These are phyloP conservation scores for Colletotrichum horii DNA, from an alignment of 2,329 filamentous ascomycete species.

Conservation along the genomic window DNA sequence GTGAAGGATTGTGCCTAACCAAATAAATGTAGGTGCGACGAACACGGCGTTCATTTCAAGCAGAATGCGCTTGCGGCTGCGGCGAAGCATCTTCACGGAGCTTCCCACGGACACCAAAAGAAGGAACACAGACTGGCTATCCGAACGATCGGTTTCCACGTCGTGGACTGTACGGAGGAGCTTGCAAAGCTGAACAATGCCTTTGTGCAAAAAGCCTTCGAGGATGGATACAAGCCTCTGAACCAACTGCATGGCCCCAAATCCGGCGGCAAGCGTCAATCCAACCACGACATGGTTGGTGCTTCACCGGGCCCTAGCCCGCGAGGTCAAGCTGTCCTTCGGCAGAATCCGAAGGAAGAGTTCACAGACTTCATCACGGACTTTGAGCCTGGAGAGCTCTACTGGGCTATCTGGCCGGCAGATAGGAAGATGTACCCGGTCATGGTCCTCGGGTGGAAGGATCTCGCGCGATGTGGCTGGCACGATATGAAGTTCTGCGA, in stretches of 20 bases:
- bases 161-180: slow-evolving; percentile 20
- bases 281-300: neutral
- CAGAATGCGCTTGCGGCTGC: slow-evolving; percentile 18
- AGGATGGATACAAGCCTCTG: slow-evolving; percentile 20
- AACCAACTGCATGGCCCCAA: slow-evolving; percentile 18
- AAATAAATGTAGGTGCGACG: slow-evolving; percentile 10
- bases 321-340: neutral
- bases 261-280: slow-evolving; percentile 15
- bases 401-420: slow-evolving; percentile 17
- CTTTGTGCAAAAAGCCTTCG: slow-evolving; percentile 15
- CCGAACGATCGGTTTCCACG: slow-evolving; percentile 18
- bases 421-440: slow-evolving; percentile 18
- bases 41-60: slow-evolving; percentile 25
- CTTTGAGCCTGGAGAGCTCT: slow-evolving; percentile 20
- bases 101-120: slow-evolving; percentile 13
- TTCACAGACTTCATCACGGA: slow-evolving; percentile 12
- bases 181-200: slow-evolving; percentile 20
- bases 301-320: neutral
- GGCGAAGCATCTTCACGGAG: slow-evolving; percentile 22
- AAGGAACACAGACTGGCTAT: slow-evolving; percentile 15
- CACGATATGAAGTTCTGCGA: slow-evolving; percentile 4
- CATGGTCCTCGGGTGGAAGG: slow-evolving; percentile 24
- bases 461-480: slow-evolving; percentile 11
- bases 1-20: neutral
- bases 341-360: neutral